Conservation (phyloP, 1,284 basidiomycete genomes). For the Ceratobasidium sp. region DNA sequence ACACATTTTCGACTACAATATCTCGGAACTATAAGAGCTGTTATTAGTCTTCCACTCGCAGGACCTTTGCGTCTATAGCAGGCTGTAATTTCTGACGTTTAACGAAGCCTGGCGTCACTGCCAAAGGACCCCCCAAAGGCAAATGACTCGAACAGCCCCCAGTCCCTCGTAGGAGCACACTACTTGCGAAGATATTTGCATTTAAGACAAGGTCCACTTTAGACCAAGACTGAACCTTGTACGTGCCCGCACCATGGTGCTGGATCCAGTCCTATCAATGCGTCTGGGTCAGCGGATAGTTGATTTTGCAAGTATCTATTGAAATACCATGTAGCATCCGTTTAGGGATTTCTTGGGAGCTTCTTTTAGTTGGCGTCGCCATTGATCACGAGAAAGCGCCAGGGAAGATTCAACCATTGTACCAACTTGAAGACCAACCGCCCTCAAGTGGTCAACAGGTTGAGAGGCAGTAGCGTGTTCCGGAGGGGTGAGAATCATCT, state of each 20-base stretch:
- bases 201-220: neutral
- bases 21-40: neutral
- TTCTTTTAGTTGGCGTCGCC: neutral
- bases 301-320: no score
- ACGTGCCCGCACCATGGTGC: slow-evolving; percentile 3
- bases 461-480: neutral
- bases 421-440: neutral
- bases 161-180: neutral
- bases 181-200: slow-evolving; percentile 4
- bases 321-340: slow-evolving; percentile 19
- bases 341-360: neutral
- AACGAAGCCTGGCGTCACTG: neutral
- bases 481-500: neutral
- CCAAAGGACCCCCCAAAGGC: neutral
- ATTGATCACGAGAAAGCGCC: neutral
- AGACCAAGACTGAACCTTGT: slow-evolving; percentile 4
- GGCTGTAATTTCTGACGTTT: neutral
- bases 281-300: neutral
- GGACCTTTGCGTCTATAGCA: neutral
- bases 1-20: neutral
- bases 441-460: neutral
- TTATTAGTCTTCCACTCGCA: neutral
- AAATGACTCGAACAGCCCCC: neutral
- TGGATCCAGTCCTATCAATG: slow-evolving; percentile 16
- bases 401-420: no score